Conservation (phyloP, 1,284 basidiomycete genomes). For the Leccinum cinnamomeum region DNA sequence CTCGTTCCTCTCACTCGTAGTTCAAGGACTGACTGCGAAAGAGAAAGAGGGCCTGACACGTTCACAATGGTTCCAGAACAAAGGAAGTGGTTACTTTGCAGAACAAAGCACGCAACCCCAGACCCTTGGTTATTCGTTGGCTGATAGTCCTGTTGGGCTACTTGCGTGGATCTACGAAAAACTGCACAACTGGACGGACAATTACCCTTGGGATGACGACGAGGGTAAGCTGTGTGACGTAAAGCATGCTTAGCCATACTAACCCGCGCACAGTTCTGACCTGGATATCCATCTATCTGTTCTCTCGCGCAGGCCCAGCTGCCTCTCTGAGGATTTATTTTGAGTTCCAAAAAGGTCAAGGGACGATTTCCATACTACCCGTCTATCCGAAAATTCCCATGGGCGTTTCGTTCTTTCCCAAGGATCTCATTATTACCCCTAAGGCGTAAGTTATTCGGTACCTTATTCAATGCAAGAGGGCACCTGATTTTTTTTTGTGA, state of each 20-base stretch:
- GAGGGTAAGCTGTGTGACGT: constrained; percentile 32
- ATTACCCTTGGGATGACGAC: constrained; percentile 50
- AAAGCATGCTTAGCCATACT: background rate
- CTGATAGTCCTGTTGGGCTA: constrained; percentile 56
- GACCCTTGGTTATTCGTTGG: constrained; percentile 54
- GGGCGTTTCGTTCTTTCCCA: constrained; percentile 51
- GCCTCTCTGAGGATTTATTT: constrained; percentile 56
- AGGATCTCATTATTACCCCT: constrained; percentile 41
- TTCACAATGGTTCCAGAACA: constrained; percentile 30
- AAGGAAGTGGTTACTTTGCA: constrained; percentile 42
- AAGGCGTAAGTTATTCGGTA: constrained; percentile 33
- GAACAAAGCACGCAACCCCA: constrained; percentile 54
- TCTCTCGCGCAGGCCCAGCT: constrained; percentile 53
- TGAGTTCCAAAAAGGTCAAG: constrained; percentile 31
- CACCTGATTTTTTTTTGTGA: background rate
- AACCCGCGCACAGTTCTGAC: constrained; percentile 44
- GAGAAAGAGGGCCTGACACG: constrained; percentile 42
- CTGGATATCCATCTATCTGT: constrained; percentile 60
- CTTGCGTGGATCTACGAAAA: constrained; percentile 64
- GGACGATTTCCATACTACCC: background rate
- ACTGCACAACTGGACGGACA: constrained; percentile 50
- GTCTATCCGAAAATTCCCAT: constrained; percentile 37
- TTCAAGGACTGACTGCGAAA: constrained; percentile 32
- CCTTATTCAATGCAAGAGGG: background rate
- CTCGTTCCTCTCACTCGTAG: constrained; percentile 26